Evolutionary conservation across 2,329 filamentous ascomycete species (phyloP).

Genomic region (Cladorrhinum sp.): DNA sequence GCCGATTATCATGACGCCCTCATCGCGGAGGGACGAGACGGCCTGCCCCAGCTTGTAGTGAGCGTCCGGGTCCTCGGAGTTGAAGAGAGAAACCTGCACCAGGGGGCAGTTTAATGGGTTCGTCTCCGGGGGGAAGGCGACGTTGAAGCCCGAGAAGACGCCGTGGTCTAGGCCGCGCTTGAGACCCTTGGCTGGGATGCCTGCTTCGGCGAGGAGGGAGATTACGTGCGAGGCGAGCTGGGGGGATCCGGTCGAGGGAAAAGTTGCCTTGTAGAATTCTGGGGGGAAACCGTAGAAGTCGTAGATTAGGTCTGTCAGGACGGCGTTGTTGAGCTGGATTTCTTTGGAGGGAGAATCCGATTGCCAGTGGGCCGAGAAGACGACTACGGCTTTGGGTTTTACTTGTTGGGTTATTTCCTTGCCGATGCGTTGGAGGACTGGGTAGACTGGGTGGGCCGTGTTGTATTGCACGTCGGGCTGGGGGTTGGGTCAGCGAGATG

Average conservation of each 20-base stretch:
- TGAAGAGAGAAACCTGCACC: constrained; percentile 69
- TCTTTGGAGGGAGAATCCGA: constrained; percentile 42
- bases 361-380: constrained; percentile 79
- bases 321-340: constrained; percentile 64
- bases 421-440: constrained; percentile 62
- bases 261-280: constrained; percentile 66
- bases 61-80: constrained; percentile 59
- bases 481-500: too few relatives aligned
- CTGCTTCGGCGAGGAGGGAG: constrained; percentile 49
- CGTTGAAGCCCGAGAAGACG: constrained; percentile 67
- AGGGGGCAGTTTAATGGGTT: constrained; percentile 66
- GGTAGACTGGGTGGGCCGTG: constrained; percentile 64
- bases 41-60: constrained; percentile 68
- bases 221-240: constrained; percentile 59
- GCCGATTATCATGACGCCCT: constrained; percentile 65
- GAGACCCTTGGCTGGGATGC: constrained; percentile 57
- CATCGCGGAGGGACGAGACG: constrained; percentile 61
- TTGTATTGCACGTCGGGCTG: constrained; percentile 48
- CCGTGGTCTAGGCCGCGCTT: constrained; percentile 71
- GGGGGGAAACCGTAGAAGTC: constrained; percentile 73
- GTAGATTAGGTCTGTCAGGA: constrained; percentile 65
- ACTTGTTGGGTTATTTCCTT: constrained; percentile 67
- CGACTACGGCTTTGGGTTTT: constrained; percentile 68
- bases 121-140: constrained; percentile 57
- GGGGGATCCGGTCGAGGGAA: constrained; percentile 60